These are phyloP conservation scores for Scedosporium boydii DNA, from an alignment of 2,329 filamentous ascomycete genomes.

Conservation along the genomic window DNA sequence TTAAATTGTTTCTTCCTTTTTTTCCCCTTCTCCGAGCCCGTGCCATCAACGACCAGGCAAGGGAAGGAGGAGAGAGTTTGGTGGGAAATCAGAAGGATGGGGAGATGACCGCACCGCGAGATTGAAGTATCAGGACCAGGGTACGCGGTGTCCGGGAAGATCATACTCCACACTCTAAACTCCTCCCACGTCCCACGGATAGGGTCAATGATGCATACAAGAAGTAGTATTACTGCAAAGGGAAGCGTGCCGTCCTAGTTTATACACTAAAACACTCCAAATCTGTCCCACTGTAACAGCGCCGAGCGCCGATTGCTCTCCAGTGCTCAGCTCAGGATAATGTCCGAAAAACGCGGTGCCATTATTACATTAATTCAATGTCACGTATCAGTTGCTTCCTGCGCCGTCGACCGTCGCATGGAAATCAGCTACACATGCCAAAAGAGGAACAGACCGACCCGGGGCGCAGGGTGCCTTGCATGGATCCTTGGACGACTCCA, in stretches of 20 bases:
- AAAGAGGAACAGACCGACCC: too few relatives aligned
- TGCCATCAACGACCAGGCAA: neutral
- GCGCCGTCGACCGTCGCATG: too few relatives aligned
- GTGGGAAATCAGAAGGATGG: neutral
- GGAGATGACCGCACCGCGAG: neutral
- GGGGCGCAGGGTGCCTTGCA: neutral
- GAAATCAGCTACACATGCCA: too few relatives aligned
- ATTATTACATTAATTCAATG: neutral
- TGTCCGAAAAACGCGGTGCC: neutral
- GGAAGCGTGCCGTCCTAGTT: neutral
- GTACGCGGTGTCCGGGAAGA: constrained; percentile 1
- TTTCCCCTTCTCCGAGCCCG: neutral
- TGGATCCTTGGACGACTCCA: neutral
- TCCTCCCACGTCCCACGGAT: too few relatives aligned
- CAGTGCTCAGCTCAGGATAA: neutral
- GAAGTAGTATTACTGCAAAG: neutral
- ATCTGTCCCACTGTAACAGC: neutral
- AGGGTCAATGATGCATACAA: neutral
- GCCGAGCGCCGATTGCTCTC: too few relatives aligned
- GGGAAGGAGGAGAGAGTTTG: neutral
- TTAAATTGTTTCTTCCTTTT: neutral
- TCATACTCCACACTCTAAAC: neutral
- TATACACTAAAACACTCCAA: neutral
- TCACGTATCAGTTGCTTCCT: neutral
- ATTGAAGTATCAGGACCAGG: neutral